These are phyloP conservation scores for Coemansia sp. DNA, from an alignment of 192 early-diverging fungal genomes.

Conservation along the genomic window DNA sequence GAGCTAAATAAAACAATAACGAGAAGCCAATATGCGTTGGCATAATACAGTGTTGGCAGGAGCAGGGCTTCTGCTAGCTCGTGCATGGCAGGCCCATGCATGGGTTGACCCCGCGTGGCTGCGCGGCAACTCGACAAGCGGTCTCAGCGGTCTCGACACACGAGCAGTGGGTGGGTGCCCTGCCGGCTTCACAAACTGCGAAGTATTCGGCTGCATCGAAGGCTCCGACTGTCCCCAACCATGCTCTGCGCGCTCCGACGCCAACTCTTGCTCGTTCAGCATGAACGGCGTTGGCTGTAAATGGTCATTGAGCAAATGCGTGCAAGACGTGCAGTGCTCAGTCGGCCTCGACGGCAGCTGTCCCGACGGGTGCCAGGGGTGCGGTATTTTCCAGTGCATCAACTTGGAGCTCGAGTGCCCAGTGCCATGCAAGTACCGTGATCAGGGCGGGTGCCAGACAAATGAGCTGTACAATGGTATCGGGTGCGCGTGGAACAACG, in stretches of 20 bases:
- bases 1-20: too few relatives aligned
- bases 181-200: conserved; percentile 27
- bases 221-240: conserved; percentile 24
- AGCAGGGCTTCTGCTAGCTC: conserved; percentile 12
- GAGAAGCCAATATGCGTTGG: conserved; percentile 9
- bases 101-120: background rate
- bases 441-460: conserved; percentile 18
- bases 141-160: background rate
- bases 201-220: conserved; percentile 33
- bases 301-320: conserved; percentile 26
- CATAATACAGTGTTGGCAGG: background rate
- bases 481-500: conserved; percentile 32
- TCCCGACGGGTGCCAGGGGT: conserved; percentile 27
- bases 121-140: background rate
- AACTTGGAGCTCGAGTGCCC: conserved; percentile 32
- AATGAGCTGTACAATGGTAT: conserved; percentile 18
- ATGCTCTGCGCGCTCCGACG: conserved; percentile 12
- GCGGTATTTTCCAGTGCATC: conserved; percentile 37
- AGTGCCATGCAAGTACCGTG: conserved; percentile 13
- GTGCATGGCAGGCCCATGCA: conserved; percentile 1
- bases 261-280: conserved; percentile 23
- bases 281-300: conserved; percentile 43
- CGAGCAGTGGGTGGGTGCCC: conserved; percentile 16
- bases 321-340: conserved; percentile 34
- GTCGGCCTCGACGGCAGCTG: conserved; percentile 18